These are phyloP conservation scores for Aschersonia sp. DNA, from an alignment of 2,329 filamentous ascomycete species.

Conservation along the genomic window DNA sequence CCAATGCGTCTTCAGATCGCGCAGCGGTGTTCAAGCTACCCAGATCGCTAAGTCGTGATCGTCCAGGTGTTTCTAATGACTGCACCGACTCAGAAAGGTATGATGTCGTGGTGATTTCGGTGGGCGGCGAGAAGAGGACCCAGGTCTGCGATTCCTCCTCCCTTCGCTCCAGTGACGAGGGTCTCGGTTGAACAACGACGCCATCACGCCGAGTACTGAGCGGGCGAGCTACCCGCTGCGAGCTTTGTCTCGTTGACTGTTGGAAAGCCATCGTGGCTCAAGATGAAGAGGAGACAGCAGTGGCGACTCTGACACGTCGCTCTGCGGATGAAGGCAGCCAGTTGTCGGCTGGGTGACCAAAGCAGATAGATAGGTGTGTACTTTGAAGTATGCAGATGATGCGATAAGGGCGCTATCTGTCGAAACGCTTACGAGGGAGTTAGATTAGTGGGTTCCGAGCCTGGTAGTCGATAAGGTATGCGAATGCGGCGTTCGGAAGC, in stretches of 20 bases:
- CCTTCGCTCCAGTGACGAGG: slow-evolving; percentile 13
- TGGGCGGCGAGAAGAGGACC: slow-evolving; percentile 80
- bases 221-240: slow-evolving; percentile 31
- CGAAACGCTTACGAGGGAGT: neutral
- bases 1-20: slow-evolving; percentile 39
- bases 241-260: slow-evolving; percentile 38
- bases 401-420: slow-evolving; percentile 3
- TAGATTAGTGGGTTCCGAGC: neutral
- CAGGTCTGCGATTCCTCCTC: slow-evolving; percentile 77
- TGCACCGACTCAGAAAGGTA: slow-evolving; percentile 55
- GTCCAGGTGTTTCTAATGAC: slow-evolving; percentile 50
- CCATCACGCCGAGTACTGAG: slow-evolving; percentile 22
- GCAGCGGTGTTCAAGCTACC: slow-evolving; percentile 62
- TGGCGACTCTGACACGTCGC: neutral
- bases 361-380: neutral
- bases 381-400: neutral
- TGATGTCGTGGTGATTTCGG: slow-evolving; percentile 47
- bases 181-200: slow-evolving; percentile 10
- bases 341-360: neutral
- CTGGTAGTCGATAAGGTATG: neutral
- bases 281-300: neutral
- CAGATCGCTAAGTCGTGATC: slow-evolving; percentile 65
- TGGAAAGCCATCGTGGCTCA: slow-evolving; percentile 39
- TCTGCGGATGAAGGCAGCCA: neutral
- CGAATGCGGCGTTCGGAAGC: neutral